These are phyloP conservation scores for Ceratocystis eucalypticola DNA, from an alignment of 2,329 filamentous ascomycete species.

Conservation along the genomic window DNA sequence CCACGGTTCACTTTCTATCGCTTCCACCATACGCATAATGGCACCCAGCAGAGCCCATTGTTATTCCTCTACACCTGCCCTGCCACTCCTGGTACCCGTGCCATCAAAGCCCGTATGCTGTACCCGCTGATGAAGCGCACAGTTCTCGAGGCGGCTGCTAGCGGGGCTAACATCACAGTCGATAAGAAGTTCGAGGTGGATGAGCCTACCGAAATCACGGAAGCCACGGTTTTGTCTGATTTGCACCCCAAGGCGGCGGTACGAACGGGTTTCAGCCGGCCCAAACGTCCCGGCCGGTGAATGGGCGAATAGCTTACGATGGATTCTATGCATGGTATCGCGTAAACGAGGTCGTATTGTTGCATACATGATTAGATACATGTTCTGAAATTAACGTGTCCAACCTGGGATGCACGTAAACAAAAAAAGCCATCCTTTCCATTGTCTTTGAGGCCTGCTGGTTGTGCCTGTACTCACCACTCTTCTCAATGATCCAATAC, in stretches of 20 bases:
- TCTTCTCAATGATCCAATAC: neutral
- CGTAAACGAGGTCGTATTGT: neutral
- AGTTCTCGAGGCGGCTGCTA: constrained; percentile 52
- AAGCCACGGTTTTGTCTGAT: constrained; percentile 49
- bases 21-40: constrained; percentile 44
- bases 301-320: constrained; percentile 5
- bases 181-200: constrained; percentile 59
- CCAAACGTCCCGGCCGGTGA: constrained; percentile 62
- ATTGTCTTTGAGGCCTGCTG: neutral
- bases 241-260: constrained; percentile 53
- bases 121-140: constrained; percentile 60
- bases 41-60: constrained; percentile 42
- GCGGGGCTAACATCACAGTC: constrained; percentile 49
- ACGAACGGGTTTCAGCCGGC: constrained; percentile 59
- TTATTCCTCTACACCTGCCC: constrained; percentile 79
- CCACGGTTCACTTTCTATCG: constrained; percentile 70
- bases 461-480: neutral
- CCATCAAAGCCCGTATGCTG: constrained; percentile 73
- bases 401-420: neutral
- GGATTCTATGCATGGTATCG: neutral
- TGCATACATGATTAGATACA: neutral
- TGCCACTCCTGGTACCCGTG: constrained; percentile 45
- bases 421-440: neutral
- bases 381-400: neutral
- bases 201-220: constrained; percentile 56